phyloP scores from a whole-genome alignment of 2,329 filamentous ascomycete species.

The Colletotrichum trifolii region DNA sequence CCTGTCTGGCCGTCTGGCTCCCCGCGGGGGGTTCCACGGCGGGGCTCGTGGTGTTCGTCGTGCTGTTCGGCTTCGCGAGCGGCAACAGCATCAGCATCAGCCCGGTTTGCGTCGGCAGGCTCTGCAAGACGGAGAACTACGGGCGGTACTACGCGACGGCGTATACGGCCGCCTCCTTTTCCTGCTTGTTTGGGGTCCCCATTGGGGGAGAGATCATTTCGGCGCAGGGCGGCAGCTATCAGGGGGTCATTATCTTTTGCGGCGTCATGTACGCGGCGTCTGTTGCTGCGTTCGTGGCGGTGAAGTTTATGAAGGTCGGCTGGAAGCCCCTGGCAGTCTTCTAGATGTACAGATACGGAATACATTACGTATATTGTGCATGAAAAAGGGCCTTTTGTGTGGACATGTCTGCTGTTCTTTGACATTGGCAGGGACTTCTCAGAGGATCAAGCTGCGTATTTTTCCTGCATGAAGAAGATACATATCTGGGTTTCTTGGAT shows the following conservation, averaged over 20 bases:
- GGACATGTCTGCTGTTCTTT: too few relatives aligned
- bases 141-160: conserved; percentile 87
- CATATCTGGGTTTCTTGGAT: too few relatives aligned
- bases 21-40: conserved; percentile 66
- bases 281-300: conserved; percentile 63
- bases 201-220: conserved; percentile 74
- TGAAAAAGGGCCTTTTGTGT: too few relatives aligned
- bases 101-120: conserved; percentile 83
- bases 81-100: conserved; percentile 84
- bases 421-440: too few relatives aligned
- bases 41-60: conserved; percentile 76
- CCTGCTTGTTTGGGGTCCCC: conserved; percentile 74
- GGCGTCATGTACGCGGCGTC: conserved; percentile 68
- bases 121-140: conserved; percentile 85
- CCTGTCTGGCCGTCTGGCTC: conserved; percentile 81
- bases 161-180: conserved; percentile 79
- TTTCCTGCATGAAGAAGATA: too few relatives aligned
- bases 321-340: conserved; percentile 27
- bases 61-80: conserved; percentile 84
- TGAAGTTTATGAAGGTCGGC: conserved; percentile 56
- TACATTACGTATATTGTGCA: too few relatives aligned
- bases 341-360: neutral
- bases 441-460: too few relatives aligned
- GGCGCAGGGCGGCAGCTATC: conserved; percentile 67
- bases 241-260: conserved; percentile 74